Percentiles rank a stretch among this genome's conserved stretches.
These are phyloP conservation scores for Calocybe cyanea DNA, from an alignment of 768 basidiomycete species.

Conservation along the genomic window DNA sequence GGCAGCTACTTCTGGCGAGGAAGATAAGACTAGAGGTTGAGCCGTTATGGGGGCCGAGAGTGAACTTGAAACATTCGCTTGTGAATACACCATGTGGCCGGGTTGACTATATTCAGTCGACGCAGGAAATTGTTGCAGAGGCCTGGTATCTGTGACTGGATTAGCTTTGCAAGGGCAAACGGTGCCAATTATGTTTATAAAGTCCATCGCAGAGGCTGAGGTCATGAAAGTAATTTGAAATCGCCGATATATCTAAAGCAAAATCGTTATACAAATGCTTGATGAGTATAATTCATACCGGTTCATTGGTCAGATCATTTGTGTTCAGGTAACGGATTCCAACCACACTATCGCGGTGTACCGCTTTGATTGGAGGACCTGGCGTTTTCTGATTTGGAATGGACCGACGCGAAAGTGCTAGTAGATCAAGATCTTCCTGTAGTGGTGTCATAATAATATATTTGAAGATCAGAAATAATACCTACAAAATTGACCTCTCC, in stretches of 20 bases:
- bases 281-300: slow-evolving; percentile 11
- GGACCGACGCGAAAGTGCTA: slow-evolving; percentile 56
- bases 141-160: slow-evolving; percentile 21
- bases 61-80: neutral
- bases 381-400: slow-evolving; percentile 35
- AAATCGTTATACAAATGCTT: too few species aligned
- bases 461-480: slow-evolving; percentile 11
- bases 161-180: slow-evolving; percentile 77
- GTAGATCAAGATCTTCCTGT: slow-evolving; percentile 76
- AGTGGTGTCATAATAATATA: slow-evolving; percentile 5
- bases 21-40: slow-evolving; percentile 5
- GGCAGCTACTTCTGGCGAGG: slow-evolving; percentile 9
- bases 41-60: too few species aligned
- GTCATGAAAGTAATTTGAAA: slow-evolving; percentile 71
- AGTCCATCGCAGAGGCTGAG: slow-evolving; percentile 44
- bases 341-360: slow-evolving; percentile 69
- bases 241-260: slow-evolving; percentile 58
- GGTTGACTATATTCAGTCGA: neutral
- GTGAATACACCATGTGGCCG: slow-evolving; percentile 7
- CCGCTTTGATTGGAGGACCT: slow-evolving; percentile 73
- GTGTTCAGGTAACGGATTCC: slow-evolving; percentile 73
- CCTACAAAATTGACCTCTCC: slow-evolving; percentile 68
- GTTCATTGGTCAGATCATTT: slow-evolving; percentile 22
- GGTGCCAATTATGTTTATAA: slow-evolving; percentile 57
- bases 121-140: slow-evolving; percentile 10